These are phyloP conservation scores for Leccinum incarnatum DNA, from an alignment of 768 basidiomycete genomes.

Conservation along the genomic window DNA sequence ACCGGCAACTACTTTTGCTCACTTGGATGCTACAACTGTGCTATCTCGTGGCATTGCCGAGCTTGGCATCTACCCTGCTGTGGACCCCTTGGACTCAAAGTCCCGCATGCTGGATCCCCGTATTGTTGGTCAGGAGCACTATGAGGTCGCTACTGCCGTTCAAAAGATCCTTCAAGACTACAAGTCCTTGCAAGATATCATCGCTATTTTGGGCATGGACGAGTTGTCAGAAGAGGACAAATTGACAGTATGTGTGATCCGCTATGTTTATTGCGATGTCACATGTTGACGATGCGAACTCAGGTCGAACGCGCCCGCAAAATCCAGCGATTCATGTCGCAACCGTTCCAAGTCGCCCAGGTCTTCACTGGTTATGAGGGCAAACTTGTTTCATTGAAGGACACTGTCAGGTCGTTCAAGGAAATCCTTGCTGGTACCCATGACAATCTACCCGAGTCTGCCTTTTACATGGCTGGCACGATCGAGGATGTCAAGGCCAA, in stretches of 20 bases:
- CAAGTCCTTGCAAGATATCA: conserved; percentile 98
- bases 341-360: conserved; percentile 99
- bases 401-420: conserved; percentile 95
- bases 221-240: conserved; percentile 99
- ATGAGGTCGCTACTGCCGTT: conserved; percentile 92
- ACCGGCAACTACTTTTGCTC: conserved; percentile 98
- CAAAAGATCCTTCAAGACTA: conserved; percentile 98
- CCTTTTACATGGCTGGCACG: conserved; percentile 98
- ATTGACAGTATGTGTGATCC: conserved; percentile 52
- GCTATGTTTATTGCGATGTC: neutral
- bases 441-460: conserved; percentile 89
- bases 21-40: conserved; percentile 99
- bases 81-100: conserved; percentile 99
- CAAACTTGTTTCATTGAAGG: conserved; percentile 93
- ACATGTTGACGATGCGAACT: conserved; percentile 5
- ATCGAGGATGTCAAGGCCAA: conserved; percentile 97
- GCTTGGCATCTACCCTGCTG: conserved; percentile 99
- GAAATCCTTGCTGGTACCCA: conserved; percentile 91
- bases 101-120: conserved; percentile 99
- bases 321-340: conserved; percentile 99
- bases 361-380: conserved; percentile 99
- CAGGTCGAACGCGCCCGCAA: conserved; percentile 97
- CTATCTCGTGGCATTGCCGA: conserved; percentile 99
- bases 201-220: conserved; percentile 99
- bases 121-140: conserved; percentile 94